phyloP scores from a whole-genome alignment of 768 basidiomycete genomes.

The Boletus rex-veris region DNA sequence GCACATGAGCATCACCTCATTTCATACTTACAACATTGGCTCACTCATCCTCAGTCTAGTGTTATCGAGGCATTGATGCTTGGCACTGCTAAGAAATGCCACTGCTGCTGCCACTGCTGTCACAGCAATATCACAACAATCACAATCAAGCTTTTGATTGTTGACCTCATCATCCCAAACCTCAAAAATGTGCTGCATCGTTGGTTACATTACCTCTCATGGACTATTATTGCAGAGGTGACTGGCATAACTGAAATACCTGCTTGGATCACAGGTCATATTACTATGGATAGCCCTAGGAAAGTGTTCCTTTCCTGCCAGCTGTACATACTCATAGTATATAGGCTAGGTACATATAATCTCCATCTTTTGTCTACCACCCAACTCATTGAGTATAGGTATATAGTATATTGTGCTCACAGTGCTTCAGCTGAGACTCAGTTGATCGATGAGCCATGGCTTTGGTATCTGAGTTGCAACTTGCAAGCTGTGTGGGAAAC shows the following conservation, averaged over 20 bases:
- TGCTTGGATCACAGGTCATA: constrained; percentile 60
- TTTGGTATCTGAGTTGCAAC: no score
- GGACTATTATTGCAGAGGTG: constrained; percentile 37
- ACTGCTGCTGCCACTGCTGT: constrained; percentile 55
- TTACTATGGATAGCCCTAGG: constrained; percentile 28
- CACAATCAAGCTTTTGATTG: constrained; percentile 45
- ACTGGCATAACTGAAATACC: constrained; percentile 43
- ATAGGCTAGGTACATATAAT: no score
- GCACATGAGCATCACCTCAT: constrained; percentile 40
- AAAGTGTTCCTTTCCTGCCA: no score
- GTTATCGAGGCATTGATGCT: constrained; percentile 89
- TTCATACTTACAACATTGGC: neutral
- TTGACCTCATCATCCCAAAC: constrained; percentile 16
- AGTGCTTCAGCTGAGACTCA: no score
- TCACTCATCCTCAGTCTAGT: neutral
- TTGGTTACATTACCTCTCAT: constrained; percentile 38
- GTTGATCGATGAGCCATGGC: no score
- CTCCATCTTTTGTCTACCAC: no score
- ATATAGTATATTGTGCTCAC: no score
- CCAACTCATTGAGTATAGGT: no score
- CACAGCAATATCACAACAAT: constrained; percentile 46
- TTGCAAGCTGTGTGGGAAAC: no score
- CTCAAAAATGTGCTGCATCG: constrained; percentile 25
- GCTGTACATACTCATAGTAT: no score
- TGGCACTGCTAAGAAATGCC: constrained; percentile 71